phyloP scores from a whole-genome alignment of 108 stramenopile genomes.

The Cyclotella baltica region DNA sequence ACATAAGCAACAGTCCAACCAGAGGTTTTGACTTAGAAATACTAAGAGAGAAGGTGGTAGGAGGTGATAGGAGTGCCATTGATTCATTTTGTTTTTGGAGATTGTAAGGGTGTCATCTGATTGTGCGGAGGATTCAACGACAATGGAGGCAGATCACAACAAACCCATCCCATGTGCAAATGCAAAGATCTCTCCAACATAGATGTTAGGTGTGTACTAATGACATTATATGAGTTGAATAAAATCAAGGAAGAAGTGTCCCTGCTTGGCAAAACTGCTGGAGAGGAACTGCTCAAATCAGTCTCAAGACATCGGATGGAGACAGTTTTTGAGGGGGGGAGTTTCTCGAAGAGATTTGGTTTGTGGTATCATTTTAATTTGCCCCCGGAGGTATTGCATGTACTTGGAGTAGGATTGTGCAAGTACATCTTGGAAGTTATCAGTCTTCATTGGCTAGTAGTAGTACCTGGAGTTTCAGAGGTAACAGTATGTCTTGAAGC shows the following conservation, averaged over 20 bases:
- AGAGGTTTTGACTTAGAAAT: neutral
- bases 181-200: neutral
- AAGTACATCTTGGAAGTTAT: neutral
- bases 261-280: neutral
- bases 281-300: neutral
- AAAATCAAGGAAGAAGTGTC: neutral
- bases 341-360: neutral
- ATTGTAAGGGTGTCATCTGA: neutral
- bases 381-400: slow-evolving; percentile 12
- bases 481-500: too few relatives aligned
- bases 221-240: neutral
- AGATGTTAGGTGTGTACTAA: neutral
- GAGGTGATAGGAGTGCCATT: neutral
- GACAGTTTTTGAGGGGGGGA: neutral
- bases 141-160: neutral
- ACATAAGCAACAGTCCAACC: neutral
- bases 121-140: neutral
- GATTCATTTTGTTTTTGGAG: slow-evolving; percentile 10
- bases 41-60: neutral
- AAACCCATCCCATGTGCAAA: neutral
- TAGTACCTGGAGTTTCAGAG: too few relatives aligned
- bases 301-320: slow-evolving; percentile 5
- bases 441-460: too few relatives aligned
- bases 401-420: neutral
- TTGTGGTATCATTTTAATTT: neutral